Evolutionary conservation across 2,329 filamentous ascomycete species (phyloP).

Genomic region (Exophiala calicioides): DNA sequence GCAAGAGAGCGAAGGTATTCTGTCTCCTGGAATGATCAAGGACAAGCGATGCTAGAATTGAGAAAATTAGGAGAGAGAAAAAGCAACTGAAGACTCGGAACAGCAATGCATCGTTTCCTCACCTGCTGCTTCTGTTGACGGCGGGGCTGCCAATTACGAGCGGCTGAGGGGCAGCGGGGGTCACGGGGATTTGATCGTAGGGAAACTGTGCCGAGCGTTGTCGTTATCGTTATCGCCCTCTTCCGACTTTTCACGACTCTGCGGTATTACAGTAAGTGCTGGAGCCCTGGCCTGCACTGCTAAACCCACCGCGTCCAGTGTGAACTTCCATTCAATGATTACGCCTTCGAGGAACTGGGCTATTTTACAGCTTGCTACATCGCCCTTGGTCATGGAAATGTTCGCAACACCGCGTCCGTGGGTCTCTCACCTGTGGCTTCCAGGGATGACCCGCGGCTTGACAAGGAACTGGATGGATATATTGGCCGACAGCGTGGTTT

Average conservation of each 20-base stretch:
- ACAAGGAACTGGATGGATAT: too few relatives aligned
- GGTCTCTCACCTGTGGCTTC: too few relatives aligned
- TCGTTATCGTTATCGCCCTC: slow-evolving; percentile 3
- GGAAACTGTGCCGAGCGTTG: slow-evolving; percentile 18
- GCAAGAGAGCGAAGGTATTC: neutral
- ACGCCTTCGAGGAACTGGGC: too few relatives aligned
- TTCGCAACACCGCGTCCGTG: too few relatives aligned
- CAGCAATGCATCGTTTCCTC: slow-evolving; percentile 1
- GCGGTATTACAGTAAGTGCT: too few relatives aligned
- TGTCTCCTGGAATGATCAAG: neutral
- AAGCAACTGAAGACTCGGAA: slow-evolving; percentile 8
- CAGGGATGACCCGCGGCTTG: too few relatives aligned
- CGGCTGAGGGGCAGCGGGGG: slow-evolving; percentile 5
- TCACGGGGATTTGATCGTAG: neutral
- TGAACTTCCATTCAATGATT: too few relatives aligned
- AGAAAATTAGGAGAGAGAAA: slow-evolving; percentile 3
- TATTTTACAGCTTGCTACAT: too few relatives aligned
- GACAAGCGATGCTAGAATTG: neutral
- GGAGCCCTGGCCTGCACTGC: too few relatives aligned
- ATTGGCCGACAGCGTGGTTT: too few relatives aligned
- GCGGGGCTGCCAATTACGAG: slow-evolving; percentile 23
- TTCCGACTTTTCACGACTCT: slow-evolving; percentile 13
- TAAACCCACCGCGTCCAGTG: too few relatives aligned
- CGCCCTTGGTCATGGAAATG: too few relatives aligned
- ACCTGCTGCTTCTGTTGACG: slow-evolving; percentile 21